A percentile compares a stretch with the other conserved stretches of the same genome.
Evolutionary conservation across 495 filamentous ascomycete species (phyloP).

Genomic region (Trichoderma gamsii): DNA sequence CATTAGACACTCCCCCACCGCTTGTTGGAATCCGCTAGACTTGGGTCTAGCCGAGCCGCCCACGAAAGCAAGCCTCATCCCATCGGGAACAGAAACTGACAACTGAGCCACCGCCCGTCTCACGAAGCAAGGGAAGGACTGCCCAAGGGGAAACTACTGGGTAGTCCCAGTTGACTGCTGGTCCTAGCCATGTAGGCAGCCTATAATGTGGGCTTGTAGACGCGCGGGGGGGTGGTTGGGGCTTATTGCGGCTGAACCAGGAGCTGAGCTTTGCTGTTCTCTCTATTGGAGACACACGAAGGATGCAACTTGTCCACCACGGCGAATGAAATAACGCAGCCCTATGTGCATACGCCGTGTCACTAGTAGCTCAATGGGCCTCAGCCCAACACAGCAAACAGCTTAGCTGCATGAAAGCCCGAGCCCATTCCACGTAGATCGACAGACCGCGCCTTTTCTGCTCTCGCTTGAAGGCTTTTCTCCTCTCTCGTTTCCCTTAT

Average conservation of each 20-base stretch:
- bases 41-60: slow-evolving; percentile 8
- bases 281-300: background rate
- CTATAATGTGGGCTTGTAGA: background rate
- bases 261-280: slow-evolving; percentile 1
- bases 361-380: background rate
- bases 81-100: background rate
- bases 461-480: background rate
- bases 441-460: background rate
- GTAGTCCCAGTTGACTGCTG: too few species aligned
- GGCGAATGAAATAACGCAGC: background rate
- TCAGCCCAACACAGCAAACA: background rate
- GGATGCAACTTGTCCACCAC: background rate
- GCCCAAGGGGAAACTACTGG: background rate
- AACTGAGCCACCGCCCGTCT: slow-evolving; percentile 13
- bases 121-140: background rate
- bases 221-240: background rate
- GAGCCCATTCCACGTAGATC: background rate
- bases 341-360: background rate
- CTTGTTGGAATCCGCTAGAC: slow-evolving; percentile 10
- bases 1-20: slow-evolving; percentile 6
- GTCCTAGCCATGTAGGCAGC: background rate
- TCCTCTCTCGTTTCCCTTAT: background rate
- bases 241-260: slow-evolving; percentile 5
- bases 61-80: slow-evolving; percentile 3
- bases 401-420: background rate